A percentile compares a stretch with the other conserved stretches of the same genome.
Evolutionary conservation across 1,139 yeast species (phyloP).

Genomic region (Scheffersomyces cryptocercus): DNA sequence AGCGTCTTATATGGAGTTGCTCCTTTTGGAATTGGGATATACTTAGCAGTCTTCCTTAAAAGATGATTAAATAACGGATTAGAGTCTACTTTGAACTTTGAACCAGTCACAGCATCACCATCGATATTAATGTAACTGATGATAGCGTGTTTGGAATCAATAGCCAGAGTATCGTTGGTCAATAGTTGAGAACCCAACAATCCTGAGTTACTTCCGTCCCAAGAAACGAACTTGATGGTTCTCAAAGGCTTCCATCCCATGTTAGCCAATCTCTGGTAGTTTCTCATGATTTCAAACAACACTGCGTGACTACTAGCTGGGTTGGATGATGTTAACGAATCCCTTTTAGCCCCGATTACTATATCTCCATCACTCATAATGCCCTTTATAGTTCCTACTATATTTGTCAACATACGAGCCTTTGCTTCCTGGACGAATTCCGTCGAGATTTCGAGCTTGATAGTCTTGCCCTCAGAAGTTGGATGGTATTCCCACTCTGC

Average conservation of each 20-base stretch:
- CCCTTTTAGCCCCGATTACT: conserved; percentile 45
- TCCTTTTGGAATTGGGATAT: conserved; percentile 35
- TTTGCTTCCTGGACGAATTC: conserved; percentile 12
- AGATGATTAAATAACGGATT: conserved; percentile 39
- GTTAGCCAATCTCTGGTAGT: conserved; percentile 31
- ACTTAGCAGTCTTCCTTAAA: conserved; percentile 30
- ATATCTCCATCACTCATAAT: conserved; percentile 44
- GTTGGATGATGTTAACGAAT: conserved; percentile 37
- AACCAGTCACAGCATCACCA: conserved; percentile 41
- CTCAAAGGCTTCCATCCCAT: conserved; percentile 50
- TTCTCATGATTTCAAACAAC: conserved; percentile 42
- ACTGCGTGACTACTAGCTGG: conserved; percentile 46
- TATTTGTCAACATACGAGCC: conserved; percentile 27
- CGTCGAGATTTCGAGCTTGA: conserved; percentile 21
- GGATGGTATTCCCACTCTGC: conserved; percentile 32
- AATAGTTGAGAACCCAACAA: conserved; percentile 31
- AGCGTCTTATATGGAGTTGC: conserved; percentile 14
- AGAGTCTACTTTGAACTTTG: conserved; percentile 37
- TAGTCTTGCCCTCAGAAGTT: conserved; percentile 7
- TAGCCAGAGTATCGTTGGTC: conserved; percentile 22
- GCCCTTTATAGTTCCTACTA: conserved; percentile 40
- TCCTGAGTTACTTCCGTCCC: conserved; percentile 45
- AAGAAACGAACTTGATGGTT: conserved; percentile 42
- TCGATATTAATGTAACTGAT: conserved; percentile 44
- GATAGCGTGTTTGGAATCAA: conserved; percentile 25